These are phyloP conservation scores for Penicillium steckii DNA, from an alignment of 495 filamentous ascomycete species.

Conservation along the genomic window DNA sequence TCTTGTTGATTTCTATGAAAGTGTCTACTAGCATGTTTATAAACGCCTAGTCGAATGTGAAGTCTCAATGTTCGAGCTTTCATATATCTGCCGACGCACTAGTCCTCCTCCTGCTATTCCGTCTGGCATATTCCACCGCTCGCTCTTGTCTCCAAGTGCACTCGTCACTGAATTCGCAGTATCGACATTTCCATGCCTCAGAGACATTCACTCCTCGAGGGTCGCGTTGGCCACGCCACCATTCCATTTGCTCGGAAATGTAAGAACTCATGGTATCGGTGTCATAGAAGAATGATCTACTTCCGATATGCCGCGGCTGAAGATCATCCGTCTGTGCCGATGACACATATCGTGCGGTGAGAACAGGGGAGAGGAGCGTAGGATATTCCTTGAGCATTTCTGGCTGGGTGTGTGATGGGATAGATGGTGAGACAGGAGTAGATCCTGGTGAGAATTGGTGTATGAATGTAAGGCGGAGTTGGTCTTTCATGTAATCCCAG, in stretches of 20 bases:
- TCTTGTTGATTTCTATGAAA: not conserved
- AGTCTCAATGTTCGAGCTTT: not conserved
- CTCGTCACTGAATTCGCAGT: slow-evolving; percentile 61
- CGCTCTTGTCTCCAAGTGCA: slow-evolving; percentile 61
- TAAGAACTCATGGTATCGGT: slow-evolving; percentile 60
- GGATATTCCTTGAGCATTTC: slow-evolving; percentile 57
- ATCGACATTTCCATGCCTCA: slow-evolving; percentile 86
- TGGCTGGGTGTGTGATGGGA: slow-evolving; percentile 52
- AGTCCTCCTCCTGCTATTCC: slow-evolving; percentile 21
- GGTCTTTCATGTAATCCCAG: slow-evolving; percentile 66
- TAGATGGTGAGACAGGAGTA: slow-evolving; percentile 31
- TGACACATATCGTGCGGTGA: slow-evolving; percentile 46
- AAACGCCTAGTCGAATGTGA: not conserved
- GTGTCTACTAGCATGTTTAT: not conserved
- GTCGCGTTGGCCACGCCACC: slow-evolving; percentile 81
- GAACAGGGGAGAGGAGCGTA: slow-evolving; percentile 43
- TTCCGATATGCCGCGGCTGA: slow-evolving; percentile 56
- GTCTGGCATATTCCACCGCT: slow-evolving; percentile 43
- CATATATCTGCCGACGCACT: slow-evolving; percentile 13
- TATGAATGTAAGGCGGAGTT: slow-evolving; percentile 64
- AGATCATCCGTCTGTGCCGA: slow-evolving; percentile 29
- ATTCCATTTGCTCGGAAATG: slow-evolving; percentile 66
- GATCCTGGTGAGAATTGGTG: slow-evolving; percentile 14
- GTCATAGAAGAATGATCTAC: slow-evolving; percentile 69
- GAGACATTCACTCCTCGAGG: slow-evolving; percentile 81